Evolutionary conservation across 169 alveolate genomes (phyloP).

Genomic region (Babesia bigemina): DNA sequence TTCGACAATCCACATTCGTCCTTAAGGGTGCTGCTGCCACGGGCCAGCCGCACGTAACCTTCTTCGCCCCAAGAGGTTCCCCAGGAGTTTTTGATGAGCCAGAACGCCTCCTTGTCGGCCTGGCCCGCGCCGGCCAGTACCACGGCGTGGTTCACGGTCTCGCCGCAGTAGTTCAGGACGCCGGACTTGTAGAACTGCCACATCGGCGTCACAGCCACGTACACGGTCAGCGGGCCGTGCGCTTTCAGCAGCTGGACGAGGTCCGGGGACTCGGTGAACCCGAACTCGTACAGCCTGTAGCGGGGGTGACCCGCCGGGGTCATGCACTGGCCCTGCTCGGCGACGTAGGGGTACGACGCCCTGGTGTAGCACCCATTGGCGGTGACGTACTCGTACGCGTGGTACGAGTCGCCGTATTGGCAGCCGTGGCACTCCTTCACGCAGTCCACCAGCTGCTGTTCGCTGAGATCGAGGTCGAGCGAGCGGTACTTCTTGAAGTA

Average conservation of each 20-base stretch:
- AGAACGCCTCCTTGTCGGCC: constrained; percentile 56
- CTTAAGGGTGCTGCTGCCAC: constrained; percentile 18
- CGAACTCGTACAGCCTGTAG: constrained; percentile 25
- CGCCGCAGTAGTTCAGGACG: constrained; percentile 66
- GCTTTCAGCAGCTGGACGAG: constrained; percentile 67
- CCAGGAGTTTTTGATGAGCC: constrained; percentile 84
- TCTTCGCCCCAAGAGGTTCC: constrained; percentile 82
- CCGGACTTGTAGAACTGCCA: constrained; percentile 84
- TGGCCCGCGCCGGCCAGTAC: constrained; percentile 80
- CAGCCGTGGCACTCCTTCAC: constrained; percentile 75
- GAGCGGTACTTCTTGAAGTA: constrained; percentile 64
- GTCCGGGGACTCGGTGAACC: constrained; percentile 44
- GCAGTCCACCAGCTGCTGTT: constrained; percentile 87
- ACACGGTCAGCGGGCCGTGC: constrained; percentile 86
- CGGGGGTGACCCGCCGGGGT: constrained; percentile 24
- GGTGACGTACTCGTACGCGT: constrained; percentile 74
- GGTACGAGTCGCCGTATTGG: constrained; percentile 73
- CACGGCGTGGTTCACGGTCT: constrained; percentile 79
- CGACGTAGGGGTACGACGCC: constrained; percentile 34
- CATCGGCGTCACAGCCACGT: constrained; percentile 85
- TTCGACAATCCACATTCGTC: constrained; percentile 51
- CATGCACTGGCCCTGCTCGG: constrained; percentile 49
- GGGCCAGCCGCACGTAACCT: constrained; percentile 76
- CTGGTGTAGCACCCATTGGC: constrained; percentile 3
- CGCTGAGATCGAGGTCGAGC: constrained; percentile 74